These are phyloP conservation scores for Fomitopsis pulvina DNA, from an alignment of 768 basidiomycete genomes.

Conservation along the genomic window DNA sequence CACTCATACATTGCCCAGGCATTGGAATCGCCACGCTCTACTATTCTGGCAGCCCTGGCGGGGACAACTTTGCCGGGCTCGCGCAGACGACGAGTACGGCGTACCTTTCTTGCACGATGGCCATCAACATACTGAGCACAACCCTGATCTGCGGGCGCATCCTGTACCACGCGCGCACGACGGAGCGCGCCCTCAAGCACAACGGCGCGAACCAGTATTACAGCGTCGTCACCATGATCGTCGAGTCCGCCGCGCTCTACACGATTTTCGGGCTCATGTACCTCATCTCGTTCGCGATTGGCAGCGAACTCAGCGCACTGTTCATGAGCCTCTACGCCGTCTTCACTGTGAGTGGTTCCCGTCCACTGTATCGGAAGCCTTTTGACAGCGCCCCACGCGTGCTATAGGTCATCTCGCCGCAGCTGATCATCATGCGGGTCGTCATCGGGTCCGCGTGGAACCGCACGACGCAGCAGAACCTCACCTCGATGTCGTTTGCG, in stretches of 20 bases:
- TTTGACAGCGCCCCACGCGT: too few species aligned
- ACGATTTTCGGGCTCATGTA: conserved; percentile 30
- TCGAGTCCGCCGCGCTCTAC: conserved; percentile 35
- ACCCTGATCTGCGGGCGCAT: conserved; percentile 29
- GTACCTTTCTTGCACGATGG: conserved; percentile 31
- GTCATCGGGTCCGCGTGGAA: conserved; percentile 12
- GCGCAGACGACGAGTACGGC: conserved; percentile 29
- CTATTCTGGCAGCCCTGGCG: conserved; percentile 8
- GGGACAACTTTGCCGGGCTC: conserved; percentile 29
- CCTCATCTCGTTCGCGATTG: conserved; percentile 28
- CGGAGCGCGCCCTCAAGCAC: conserved; percentile 16
- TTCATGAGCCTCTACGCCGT: conserved; percentile 35
- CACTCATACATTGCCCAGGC: background rate
- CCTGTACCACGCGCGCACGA: conserved; percentile 17
- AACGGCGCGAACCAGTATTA: conserved; percentile 26
- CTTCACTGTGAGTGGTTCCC: conserved; percentile 25
- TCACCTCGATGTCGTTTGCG: background rate
- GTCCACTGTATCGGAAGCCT: background rate
- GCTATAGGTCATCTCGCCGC: conserved; percentile 7
- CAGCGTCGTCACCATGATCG: conserved; percentile 25
- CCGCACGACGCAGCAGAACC: background rate
- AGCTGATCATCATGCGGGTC: conserved; percentile 14
- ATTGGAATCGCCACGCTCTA: conserved; percentile 7
- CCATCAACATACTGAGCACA: conserved; percentile 32
- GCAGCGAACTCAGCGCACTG: conserved; percentile 24